Conservation (phyloP, 2,329 filamentous ascomycete genomes). For the Aspergillus tanneri region DNA sequence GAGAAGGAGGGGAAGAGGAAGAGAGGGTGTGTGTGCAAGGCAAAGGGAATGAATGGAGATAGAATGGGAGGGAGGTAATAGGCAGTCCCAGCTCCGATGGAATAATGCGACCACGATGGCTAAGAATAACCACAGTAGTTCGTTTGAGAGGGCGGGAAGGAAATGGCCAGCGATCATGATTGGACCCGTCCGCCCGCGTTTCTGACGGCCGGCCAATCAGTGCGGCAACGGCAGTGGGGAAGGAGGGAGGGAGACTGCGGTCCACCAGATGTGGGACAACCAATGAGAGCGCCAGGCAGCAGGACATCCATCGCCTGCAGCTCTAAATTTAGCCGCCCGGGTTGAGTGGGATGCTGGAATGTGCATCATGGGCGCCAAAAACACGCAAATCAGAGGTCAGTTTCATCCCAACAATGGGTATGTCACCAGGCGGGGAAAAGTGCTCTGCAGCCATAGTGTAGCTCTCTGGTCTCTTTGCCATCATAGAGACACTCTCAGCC, state of each 20-base stretch:
- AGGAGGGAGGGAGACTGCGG: constrained; percentile 6
- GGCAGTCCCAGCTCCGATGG: constrained; percentile 3
- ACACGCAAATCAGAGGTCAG: constrained; percentile 30
- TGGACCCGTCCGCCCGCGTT: constrained; percentile 22
- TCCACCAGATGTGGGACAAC: constrained; percentile 16
- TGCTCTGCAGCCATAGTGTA: too few relatives aligned
- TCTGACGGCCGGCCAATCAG: constrained; percentile 19
- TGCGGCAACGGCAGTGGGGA: not conserved
- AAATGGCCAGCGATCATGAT: constrained; percentile 16
- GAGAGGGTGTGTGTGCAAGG: constrained; percentile 14
- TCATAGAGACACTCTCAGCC: not conserved
- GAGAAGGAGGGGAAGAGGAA: constrained; percentile 16
- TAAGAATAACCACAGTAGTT: constrained; percentile 16
- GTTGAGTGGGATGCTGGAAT: constrained; percentile 24
- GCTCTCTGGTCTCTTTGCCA: too few relatives aligned
- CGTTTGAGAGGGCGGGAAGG: constrained; percentile 18
- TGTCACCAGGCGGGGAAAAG: constrained; percentile 4
- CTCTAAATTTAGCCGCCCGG: constrained; percentile 43
- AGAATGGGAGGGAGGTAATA: not conserved
- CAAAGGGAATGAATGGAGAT: constrained; percentile 10
- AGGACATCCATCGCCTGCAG: constrained; percentile 22
- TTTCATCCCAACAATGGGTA: constrained; percentile 17
- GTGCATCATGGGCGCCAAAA: constrained; percentile 37
- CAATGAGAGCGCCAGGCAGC: constrained; percentile 29
- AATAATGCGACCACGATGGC: constrained; percentile 5